Conservation (phyloP, 257 asterid genomes). For the Verbena officinalis region DNA sequence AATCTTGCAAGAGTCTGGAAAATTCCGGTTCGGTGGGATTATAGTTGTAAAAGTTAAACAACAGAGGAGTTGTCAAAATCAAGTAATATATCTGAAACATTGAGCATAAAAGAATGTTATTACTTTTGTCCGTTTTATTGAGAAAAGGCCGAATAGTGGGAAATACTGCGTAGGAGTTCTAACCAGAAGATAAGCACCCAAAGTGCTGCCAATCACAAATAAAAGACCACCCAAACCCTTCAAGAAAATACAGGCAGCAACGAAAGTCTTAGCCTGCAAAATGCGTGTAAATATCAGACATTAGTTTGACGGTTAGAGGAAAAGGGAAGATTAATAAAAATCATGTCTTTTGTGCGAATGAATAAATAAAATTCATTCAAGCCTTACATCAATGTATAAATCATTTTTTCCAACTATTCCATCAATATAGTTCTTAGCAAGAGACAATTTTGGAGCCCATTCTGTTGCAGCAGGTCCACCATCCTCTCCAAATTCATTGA, state of each 20-base stretch:
- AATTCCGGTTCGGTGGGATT: conserved; percentile 49
- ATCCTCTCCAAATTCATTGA: conserved; percentile 78
- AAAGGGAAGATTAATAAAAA: conserved; percentile 1
- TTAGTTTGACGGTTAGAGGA: neutral
- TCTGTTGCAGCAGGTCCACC: conserved; percentile 92
- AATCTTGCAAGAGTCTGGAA: conserved; percentile 49
- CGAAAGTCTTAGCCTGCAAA: conserved; percentile 67
- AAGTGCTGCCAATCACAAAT: conserved; percentile 75
- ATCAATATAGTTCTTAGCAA: conserved; percentile 47
- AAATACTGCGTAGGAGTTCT: conserved; percentile 22
- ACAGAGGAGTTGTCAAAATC: conserved; percentile 63
- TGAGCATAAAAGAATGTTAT: neutral
- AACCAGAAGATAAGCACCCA: conserved; percentile 86
- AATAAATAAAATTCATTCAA: neutral
- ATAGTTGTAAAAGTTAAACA: conserved; percentile 66
- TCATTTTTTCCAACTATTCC: conserved; percentile 52
- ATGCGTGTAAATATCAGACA: neutral
- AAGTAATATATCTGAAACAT: conserved; percentile 68
- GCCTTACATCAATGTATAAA: conserved; percentile 61
- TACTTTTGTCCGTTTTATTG: too few relatives aligned
- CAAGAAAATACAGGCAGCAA: conserved; percentile 61
- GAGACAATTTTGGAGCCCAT: conserved; percentile 73
- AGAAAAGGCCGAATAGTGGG: neutral
- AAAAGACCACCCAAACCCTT: conserved; percentile 90
- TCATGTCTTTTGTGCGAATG: too few relatives aligned